Conservation (phyloP, 1,284 basidiomycete species). For the Sporisorium graminicola region DNA sequence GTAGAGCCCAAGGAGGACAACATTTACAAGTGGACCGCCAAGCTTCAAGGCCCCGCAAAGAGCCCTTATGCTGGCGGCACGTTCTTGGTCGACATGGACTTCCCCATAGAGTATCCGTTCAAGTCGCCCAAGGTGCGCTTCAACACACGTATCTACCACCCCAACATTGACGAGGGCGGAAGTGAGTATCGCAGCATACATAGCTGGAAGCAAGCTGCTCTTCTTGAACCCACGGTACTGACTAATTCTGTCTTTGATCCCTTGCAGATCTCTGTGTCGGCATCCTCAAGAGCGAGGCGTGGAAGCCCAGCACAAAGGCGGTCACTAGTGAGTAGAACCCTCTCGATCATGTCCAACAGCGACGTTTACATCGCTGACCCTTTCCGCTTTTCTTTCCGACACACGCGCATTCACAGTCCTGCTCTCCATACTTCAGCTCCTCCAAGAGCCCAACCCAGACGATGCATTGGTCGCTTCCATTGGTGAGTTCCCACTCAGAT, state of each 20-base stretch:
- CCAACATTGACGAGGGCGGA: conserved; percentile 68
- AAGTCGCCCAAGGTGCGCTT: conserved; percentile 68
- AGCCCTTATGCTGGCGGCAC: conserved; percentile 65
- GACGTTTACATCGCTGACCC: background rate
- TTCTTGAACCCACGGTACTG: background rate
- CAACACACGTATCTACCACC: conserved; percentile 67
- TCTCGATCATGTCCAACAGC: background rate
- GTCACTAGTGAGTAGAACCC: conserved; percentile 58
- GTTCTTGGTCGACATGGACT: conserved; percentile 66
- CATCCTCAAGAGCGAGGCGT: conserved; percentile 68
- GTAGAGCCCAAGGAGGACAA: conserved; percentile 59
- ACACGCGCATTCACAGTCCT: conserved; percentile 48
- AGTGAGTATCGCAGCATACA: conserved; percentile 43
- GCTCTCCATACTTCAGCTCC: conserved; percentile 61
- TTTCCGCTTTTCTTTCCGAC: background rate
- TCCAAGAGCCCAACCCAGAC: conserved; percentile 66
- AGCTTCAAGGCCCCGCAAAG: conserved; percentile 47
- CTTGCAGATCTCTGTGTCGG: conserved; percentile 61
- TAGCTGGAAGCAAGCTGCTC: background rate
- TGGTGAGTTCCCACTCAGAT: conserved; percentile 43
- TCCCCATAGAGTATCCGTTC: conserved; percentile 70
- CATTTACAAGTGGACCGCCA: conserved; percentile 64
- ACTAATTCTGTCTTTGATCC: background rate
- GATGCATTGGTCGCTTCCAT: conserved; percentile 66
- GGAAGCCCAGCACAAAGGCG: conserved; percentile 69